Conservation (phyloP, 371 early-diverging fungal species). For the Basidiobolus heterosporus region DNA sequence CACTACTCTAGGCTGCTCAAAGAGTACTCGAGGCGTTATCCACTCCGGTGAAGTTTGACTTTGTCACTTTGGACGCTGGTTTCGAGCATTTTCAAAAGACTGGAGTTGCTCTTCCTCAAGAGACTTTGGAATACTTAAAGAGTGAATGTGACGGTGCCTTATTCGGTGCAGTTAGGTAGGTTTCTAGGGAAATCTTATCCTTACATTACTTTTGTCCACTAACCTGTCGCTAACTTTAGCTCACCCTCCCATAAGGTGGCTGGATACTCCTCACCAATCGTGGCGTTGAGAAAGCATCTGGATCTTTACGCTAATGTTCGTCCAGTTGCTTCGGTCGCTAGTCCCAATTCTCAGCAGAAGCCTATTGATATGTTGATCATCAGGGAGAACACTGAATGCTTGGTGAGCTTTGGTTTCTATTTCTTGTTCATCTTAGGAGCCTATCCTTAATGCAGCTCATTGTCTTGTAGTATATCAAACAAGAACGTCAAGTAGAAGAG, state of each 20-base stretch:
- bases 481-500: constrained; percentile 47
- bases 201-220: neutral
- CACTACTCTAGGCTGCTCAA: constrained; percentile 70
- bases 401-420: constrained; percentile 31
- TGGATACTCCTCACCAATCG: constrained; percentile 91
- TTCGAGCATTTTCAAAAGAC: constrained; percentile 86
- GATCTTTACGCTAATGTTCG: constrained; percentile 90
- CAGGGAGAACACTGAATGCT: constrained; percentile 92
- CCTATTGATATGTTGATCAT: constrained; percentile 84
- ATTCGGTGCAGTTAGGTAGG: constrained; percentile 88
- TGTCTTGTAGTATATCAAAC: constrained; percentile 59
- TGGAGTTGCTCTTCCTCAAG: constrained; percentile 73
- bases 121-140: constrained; percentile 60
- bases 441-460: neutral
- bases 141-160: constrained; percentile 80
- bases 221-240: constrained; percentile 19
- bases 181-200: neutral
- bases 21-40: constrained; percentile 62
- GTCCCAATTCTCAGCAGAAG: constrained; percentile 34
- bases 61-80: constrained; percentile 77
- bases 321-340: constrained; percentile 59
- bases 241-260: constrained; percentile 92
- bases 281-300: constrained; percentile 75
- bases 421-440: neutral
- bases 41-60: constrained; percentile 36